Evolutionary conservation across 306 rosid species (phyloP).

Genomic region (Luffa acutangula): DNA sequence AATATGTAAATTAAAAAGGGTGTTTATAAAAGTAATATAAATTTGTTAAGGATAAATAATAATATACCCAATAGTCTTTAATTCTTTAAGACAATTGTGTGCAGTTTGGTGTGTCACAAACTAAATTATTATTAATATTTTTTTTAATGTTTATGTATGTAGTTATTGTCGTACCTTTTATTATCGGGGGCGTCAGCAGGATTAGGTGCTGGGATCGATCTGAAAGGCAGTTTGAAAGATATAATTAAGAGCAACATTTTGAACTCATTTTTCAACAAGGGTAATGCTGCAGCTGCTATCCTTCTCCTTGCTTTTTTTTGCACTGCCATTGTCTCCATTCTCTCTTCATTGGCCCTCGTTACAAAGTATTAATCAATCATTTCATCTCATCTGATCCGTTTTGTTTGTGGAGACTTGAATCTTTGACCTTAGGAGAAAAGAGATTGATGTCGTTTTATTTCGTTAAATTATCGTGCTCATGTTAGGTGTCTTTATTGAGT

Average conservation of each 20-base stretch:
- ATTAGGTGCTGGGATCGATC: constrained; percentile 34
- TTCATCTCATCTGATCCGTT: not conserved
- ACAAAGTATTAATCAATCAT: not conserved
- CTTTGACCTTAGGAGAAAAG: too few species aligned
- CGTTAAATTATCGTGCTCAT: too few species aligned
- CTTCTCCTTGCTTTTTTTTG: constrained; percentile 28
- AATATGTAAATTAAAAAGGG: too few species aligned
- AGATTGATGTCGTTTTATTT: too few species aligned
- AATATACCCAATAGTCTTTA: too few species aligned
- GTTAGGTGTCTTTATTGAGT: too few species aligned
- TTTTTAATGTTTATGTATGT: not conserved
- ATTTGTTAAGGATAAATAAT: too few species aligned
- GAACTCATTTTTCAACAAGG: constrained; percentile 22
- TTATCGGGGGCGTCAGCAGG: constrained; percentile 55
- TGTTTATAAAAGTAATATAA: too few species aligned
- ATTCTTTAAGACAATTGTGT: too few species aligned
- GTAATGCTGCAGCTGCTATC: constrained; percentile 39
- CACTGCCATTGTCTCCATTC: constrained; percentile 35
- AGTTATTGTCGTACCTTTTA: constrained; percentile 42
- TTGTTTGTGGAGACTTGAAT: too few species aligned
- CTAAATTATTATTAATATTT: too few species aligned
- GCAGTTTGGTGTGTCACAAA: too few species aligned
- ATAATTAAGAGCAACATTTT: not conserved
- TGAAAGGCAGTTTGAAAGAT: not conserved
- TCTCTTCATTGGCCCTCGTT: constrained; percentile 36